Conservation (phyloP, 305 asterid species). For the Fraxinus sp. region DNA sequence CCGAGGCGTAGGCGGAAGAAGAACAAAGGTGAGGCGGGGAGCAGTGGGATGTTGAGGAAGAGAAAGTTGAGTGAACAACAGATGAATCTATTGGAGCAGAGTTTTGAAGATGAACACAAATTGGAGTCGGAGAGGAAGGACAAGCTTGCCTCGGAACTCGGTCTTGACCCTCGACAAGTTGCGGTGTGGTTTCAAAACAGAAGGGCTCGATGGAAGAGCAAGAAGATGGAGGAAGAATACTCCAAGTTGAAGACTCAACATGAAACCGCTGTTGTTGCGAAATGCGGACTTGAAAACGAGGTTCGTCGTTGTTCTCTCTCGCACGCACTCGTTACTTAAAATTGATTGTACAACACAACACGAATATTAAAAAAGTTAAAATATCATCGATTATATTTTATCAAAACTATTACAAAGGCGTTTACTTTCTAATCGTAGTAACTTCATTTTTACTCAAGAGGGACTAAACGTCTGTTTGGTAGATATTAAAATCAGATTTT, state of each 20-base stretch:
- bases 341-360: neutral
- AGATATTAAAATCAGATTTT: too few species aligned
- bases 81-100: conserved; percentile 32
- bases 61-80: conserved; percentile 50
- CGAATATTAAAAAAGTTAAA: neutral
- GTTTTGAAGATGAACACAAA: conserved; percentile 42
- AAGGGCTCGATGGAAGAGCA: conserved; percentile 52
- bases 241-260: conserved; percentile 40
- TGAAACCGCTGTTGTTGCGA: conserved; percentile 44
- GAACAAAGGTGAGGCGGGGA: conserved; percentile 38
- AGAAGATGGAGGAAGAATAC: conserved; percentile 54
- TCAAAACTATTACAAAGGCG: neutral
- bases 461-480: too few species aligned
- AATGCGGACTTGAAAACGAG: conserved; percentile 58
- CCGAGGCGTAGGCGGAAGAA: conserved; percentile 59
- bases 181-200: conserved; percentile 61
- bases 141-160: conserved; percentile 47
- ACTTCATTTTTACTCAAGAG: neutral
- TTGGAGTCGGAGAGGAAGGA: conserved; percentile 50
- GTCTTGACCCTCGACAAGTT: conserved; percentile 53
- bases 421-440: too few species aligned
- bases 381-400: neutral
- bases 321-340: neutral
- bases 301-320: neutral
- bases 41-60: conserved; percentile 32